phyloP scores from a whole-genome alignment of 2,329 filamentous ascomycete genomes.

The Fusarium brevicatenulatum region DNA sequence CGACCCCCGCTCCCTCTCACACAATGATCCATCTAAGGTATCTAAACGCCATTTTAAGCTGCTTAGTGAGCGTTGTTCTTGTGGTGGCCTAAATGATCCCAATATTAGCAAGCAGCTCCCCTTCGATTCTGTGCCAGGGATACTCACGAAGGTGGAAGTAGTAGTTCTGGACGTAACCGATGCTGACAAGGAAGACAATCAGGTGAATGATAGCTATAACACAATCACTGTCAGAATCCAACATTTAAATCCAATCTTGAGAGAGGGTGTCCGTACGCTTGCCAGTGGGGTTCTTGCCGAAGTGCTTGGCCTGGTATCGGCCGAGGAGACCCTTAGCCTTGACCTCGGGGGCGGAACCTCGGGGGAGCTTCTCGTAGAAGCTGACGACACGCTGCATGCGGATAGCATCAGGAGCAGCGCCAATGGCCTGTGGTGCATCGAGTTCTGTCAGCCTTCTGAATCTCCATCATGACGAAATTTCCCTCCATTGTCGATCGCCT shows the following conservation, averaged over 20 bases:
- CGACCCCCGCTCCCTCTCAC: constrained; percentile 44
- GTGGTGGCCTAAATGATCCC: constrained; percentile 81
- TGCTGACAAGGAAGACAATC: constrained; percentile 77
- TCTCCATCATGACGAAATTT: constrained; percentile 23
- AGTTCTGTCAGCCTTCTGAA: constrained; percentile 50
- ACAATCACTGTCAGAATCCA: constrained; percentile 35
- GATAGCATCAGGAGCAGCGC: constrained; percentile 92
- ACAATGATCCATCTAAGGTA: constrained; percentile 39
- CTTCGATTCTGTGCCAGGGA: constrained; percentile 40
- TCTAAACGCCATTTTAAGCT: constrained; percentile 22
- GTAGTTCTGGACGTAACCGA: constrained; percentile 98
- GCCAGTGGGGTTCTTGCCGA: constrained; percentile 90
- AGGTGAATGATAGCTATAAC: constrained; percentile 84
- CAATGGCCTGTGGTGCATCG: constrained; percentile 76
- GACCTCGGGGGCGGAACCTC: constrained; percentile 85
- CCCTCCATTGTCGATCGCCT: constrained; percentile 11
- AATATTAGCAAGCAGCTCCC: constrained; percentile 28
- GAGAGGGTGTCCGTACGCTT: constrained; percentile 73
- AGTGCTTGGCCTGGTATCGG: constrained; percentile 91
- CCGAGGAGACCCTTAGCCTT: constrained; percentile 85
- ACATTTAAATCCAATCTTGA: constrained; percentile 39
- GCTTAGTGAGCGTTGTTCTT: constrained; percentile 99
- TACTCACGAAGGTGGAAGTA: constrained; percentile 99
- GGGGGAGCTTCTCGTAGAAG: constrained; percentile 99
- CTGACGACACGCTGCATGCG: constrained; percentile 98